Conservation (phyloP, 2,329 filamentous ascomycete species). For the Didymella sp. region DNA sequence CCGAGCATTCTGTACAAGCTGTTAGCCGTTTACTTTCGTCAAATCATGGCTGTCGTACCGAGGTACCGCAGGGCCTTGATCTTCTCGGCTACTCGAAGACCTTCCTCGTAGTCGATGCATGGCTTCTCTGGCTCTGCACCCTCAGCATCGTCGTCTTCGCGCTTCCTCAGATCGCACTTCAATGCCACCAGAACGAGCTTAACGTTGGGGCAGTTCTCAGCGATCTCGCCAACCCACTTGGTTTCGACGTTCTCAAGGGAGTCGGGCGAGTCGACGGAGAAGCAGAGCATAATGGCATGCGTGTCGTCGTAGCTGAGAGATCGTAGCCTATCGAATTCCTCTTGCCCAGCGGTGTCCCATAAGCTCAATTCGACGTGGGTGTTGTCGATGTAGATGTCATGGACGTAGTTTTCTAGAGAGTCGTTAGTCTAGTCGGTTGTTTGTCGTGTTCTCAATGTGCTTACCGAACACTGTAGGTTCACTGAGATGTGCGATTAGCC, state of each 20-base stretch:
- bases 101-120: slow-evolving; percentile 89
- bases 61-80: slow-evolving; percentile 94
- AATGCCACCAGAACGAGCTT: slow-evolving; percentile 94
- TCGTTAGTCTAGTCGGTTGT: slow-evolving; percentile 28
- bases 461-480: slow-evolving; percentile 90
- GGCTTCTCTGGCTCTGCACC: slow-evolving; percentile 57
- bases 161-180: slow-evolving; percentile 94
- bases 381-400: slow-evolving; percentile 98
- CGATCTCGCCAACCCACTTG: slow-evolving; percentile 98
- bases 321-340: slow-evolving; percentile 96
- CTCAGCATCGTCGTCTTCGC: slow-evolving; percentile 66
- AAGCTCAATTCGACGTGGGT: slow-evolving; percentile 96
- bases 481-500: slow-evolving; percentile 51
- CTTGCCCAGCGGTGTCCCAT: slow-evolving; percentile 98
- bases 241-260: slow-evolving; percentile 98
- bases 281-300: slow-evolving; percentile 98
- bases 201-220: slow-evolving; percentile 94
- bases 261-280: slow-evolving; percentile 92
- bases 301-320: slow-evolving; percentile 98
- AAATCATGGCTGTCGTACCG: slow-evolving; percentile 54
- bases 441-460: slow-evolving; percentile 19
- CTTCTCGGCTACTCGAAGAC: slow-evolving; percentile 86
- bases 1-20: slow-evolving; percentile 78
- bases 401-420: slow-evolving; percentile 86
- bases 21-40: slow-evolving; percentile 14